Base-by-base conservation (phyloP, 805 yeast species). In the Lipomyces sp. region DNA sequence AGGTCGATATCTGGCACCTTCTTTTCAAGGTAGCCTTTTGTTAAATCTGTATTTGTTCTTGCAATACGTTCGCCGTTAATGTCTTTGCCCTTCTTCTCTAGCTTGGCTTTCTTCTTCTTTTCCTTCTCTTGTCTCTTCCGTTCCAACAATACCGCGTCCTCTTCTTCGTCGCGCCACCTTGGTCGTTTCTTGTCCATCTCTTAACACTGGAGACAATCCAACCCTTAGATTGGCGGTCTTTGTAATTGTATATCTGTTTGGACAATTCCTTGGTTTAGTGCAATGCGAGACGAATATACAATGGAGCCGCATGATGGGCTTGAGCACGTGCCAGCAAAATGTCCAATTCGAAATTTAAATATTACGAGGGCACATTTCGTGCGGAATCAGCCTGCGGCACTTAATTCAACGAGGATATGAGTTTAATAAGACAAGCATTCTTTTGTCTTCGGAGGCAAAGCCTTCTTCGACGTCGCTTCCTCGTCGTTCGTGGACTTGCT, bases 91-190 rank as follows among this genome's bases (percentile, higher is more conserved):
- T 33, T 55, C 60, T 63, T 69, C 24, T 60, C 69, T 10, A 53
- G 55, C 51, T 62, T 65, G 29, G 63, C 53, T 45, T 62, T 59
- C 60, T 64, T 65, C 55, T 58, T 62, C 34, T 60, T 67, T 24
- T 68, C 64, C 45, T 68, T 67, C 53, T 62, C 67, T 2, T 37
- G 53, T 18, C 56, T 59, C 34, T 18, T 37, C 48, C 42, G 51
- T 35, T 60, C 62, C 2, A 30, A 29, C 15, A 53, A 15, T 37
- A 50, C 57, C 13, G 57, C 54, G n/a, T 68, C 71, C 8, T 63
- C 67, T 37, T 58, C 64, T 18, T 67, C 71, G 50, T 67, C 71
- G 32, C 60, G 57, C 72, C 72, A 69, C 24, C 71, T 62, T 32
- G 69, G 58, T 37, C 65, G 64, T 42, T 67, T 65, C 53, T 60